Conservation (phyloP, 2,329 filamentous ascomycete genomes). For the Diaporthe eres region DNA sequence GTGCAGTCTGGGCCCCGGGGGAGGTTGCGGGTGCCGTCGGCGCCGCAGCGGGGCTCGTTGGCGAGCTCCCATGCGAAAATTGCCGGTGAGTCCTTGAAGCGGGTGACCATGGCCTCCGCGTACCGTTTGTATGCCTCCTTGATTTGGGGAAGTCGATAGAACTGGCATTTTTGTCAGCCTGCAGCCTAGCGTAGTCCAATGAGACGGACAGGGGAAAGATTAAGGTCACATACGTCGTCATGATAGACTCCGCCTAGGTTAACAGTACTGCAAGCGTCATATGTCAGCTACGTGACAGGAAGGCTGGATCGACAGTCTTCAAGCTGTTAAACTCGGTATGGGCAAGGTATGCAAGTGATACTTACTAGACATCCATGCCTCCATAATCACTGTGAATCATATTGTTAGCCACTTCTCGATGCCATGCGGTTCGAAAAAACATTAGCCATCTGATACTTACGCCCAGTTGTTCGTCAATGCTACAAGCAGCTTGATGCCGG, state of each 20-base stretch:
- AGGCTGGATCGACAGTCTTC: not conserved
- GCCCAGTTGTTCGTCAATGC: conserved; percentile 72
- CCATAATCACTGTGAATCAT: not conserved
- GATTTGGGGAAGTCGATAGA: conserved; percentile 64
- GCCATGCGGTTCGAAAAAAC: rapidly evolving
- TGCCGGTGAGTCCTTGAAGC: conserved; percentile 71
- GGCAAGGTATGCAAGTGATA: too few species aligned
- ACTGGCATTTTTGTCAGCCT: conserved; percentile 49
- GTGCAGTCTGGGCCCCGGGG: conserved; percentile 57
- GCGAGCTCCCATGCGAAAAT: conserved; percentile 78
- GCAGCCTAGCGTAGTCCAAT: not conserved
- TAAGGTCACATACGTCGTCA: conserved; percentile 57
- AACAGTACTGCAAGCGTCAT: not conserved
- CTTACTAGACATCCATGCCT: conserved; percentile 32
- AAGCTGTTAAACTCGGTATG: not conserved
- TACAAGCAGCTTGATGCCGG: conserved; percentile 66
- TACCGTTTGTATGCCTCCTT: conserved; percentile 70
- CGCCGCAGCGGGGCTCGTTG: conserved; percentile 71
- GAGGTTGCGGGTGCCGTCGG: conserved; percentile 60
- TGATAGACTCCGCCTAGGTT: conserved; percentile 57
- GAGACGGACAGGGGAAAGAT: not conserved
- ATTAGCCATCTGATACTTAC: not conserved
- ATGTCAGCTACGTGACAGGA: not conserved
- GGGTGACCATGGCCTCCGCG: conserved; percentile 69
- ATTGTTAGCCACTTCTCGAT: not conserved